Percentiles rank a stretch among this genome's conserved stretches.
Evolutionary conservation across 2,329 filamentous ascomycete species (phyloP).

Genomic region (Botrytis pseudocinerea): DNA sequence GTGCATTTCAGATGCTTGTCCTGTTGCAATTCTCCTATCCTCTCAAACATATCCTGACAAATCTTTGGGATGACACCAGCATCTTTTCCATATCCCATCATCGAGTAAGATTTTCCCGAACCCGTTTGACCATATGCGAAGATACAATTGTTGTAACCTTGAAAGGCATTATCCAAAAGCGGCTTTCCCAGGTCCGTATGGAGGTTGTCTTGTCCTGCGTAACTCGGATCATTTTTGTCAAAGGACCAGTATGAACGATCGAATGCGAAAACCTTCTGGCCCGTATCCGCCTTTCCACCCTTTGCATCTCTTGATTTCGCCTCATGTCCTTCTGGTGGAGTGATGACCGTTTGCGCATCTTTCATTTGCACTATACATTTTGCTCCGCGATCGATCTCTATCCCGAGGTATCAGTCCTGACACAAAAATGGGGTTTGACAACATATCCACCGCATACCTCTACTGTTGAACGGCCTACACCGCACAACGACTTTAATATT

Average conservation of each 20-base stretch:
- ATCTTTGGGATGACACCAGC: slow-evolving; percentile 95
- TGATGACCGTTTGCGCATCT: slow-evolving; percentile 83
- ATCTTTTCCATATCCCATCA: slow-evolving; percentile 99
- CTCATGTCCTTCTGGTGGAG: slow-evolving; percentile 65
- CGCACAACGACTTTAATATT: slow-evolving; percentile 99
- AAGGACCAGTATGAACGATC: slow-evolving; percentile 99
- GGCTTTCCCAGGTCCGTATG: slow-evolving; percentile 87
- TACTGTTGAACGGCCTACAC: slow-evolving; percentile 89
- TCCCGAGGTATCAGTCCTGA: slow-evolving; percentile 24
- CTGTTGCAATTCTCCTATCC: slow-evolving; percentile 69
- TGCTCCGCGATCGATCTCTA: slow-evolving; percentile 86
- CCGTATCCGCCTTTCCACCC: slow-evolving; percentile 62
- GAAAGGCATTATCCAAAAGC: slow-evolving; percentile 94
- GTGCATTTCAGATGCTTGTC: slow-evolving; percentile 83
- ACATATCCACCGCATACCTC: slow-evolving; percentile 61
- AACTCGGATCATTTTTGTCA: slow-evolving; percentile 75
- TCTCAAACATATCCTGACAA: slow-evolving; percentile 95
- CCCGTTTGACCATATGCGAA: slow-evolving; percentile 99
- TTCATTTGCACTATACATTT: slow-evolving; percentile 99
- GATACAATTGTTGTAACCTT: slow-evolving; percentile 99
- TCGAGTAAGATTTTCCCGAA: slow-evolving; percentile 97
- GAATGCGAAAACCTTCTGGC: slow-evolving; percentile 87
- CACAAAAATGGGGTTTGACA: slow-evolving; percentile 4
- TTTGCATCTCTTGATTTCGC: slow-evolving; percentile 59
- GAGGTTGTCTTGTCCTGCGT: slow-evolving; percentile 85